Evolutionary conservation across 2,329 filamentous ascomycete species (phyloP).

Genomic region (Nannizziopsis arthrosporioides): DNA sequence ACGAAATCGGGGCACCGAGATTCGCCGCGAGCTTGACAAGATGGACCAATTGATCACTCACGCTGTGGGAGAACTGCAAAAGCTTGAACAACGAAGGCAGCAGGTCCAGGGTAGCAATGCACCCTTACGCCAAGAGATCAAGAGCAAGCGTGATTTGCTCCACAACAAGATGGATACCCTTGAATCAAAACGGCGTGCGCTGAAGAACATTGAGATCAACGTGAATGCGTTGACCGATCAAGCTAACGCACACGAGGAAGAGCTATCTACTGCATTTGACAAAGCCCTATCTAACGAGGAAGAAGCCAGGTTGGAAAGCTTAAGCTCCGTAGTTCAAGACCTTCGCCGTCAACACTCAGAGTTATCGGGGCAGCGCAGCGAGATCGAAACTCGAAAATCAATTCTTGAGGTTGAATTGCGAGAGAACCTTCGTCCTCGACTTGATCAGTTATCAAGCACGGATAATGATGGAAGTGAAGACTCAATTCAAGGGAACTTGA

Average conservation of each 20-base stretch:
- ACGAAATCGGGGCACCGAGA: conserved; percentile 50
- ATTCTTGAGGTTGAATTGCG: conserved; percentile 75
- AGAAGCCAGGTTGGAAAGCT: conserved; percentile 62
- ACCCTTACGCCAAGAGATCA: conserved; percentile 64
- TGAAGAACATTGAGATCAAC: conserved; percentile 59
- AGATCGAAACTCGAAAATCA: conserved; percentile 69
- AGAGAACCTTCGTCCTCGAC: conserved; percentile 75
- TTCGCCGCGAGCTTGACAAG: conserved; percentile 58
- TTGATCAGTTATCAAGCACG: conserved; percentile 72
- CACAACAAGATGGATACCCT: conserved; percentile 62
- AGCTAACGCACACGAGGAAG: conserved; percentile 63
- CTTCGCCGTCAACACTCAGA: conserved; percentile 67
- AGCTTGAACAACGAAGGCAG: conserved; percentile 63
- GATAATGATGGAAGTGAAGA: conserved; percentile 56
- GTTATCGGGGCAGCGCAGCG: conserved; percentile 58
- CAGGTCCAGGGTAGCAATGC: conserved; percentile 74
- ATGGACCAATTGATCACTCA: conserved; percentile 82
- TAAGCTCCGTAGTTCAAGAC: conserved; percentile 58
- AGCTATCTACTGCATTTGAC: conserved; percentile 79
- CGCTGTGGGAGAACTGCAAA: conserved; percentile 73
- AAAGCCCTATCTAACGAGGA: conserved; percentile 76
- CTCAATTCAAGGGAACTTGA: conserved; percentile 51
- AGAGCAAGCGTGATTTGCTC: conserved; percentile 61
- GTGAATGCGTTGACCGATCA: conserved; percentile 67
- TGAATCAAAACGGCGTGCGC: conserved; percentile 54